Percentiles rank a stretch among this genome's conserved stretches.
phyloP scores from a whole-genome alignment of 495 filamentous ascomycete species.

The Penicillium coprophilum region DNA sequence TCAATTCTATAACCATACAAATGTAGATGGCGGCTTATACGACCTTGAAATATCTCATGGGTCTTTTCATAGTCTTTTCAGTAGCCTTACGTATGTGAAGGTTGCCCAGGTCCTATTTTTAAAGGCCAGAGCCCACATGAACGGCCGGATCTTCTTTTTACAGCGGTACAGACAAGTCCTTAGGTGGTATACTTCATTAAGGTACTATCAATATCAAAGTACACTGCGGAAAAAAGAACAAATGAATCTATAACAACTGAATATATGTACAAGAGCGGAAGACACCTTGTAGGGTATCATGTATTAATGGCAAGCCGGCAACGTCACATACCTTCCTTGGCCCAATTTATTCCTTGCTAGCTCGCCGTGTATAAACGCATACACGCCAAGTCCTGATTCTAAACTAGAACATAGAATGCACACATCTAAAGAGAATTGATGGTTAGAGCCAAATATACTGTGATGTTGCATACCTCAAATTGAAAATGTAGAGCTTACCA shows the following conservation, averaged over 20 bases:
- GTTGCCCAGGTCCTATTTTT: background rate
- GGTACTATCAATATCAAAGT: background rate
- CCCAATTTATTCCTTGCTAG: background rate
- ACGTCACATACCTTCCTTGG: background rate
- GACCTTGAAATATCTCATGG: too few relatives aligned
- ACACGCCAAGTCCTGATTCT: background rate
- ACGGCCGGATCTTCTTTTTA: background rate
- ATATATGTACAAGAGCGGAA: conserved; percentile 1
- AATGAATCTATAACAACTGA: background rate
- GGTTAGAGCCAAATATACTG: conserved; percentile 9
- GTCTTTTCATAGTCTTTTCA: too few relatives aligned
- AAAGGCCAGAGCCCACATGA: background rate
- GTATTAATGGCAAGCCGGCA: background rate
- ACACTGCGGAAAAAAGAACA: too few relatives aligned
- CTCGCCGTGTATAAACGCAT: background rate
- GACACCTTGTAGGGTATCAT: background rate
- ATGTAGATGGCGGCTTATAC: too few relatives aligned
- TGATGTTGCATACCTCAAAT: background rate
- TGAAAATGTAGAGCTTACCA: conserved; percentile 57
- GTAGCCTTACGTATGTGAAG: too few relatives aligned
- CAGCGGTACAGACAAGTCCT: background rate
- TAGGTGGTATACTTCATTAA: background rate
- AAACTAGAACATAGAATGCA: conserved; percentile 57
- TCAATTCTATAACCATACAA: too few relatives aligned
- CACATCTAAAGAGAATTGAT: conserved; percentile 45